Evolutionary conservation across 2,329 filamentous ascomycete genomes (phyloP).

Genomic region (Stemphylium lycopersici): DNA sequence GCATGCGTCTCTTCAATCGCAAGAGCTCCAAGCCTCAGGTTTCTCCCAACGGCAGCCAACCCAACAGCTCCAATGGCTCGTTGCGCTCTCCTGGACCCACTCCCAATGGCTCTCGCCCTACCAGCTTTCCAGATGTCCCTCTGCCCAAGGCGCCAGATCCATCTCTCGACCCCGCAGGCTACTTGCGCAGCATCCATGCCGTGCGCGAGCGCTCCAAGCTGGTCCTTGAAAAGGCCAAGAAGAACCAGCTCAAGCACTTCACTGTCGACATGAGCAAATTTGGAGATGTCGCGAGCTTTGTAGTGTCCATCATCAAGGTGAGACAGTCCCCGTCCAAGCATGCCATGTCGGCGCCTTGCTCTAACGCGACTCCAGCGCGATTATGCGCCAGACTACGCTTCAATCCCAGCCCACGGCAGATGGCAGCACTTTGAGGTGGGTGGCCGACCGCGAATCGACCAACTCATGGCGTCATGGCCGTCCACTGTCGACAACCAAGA

Average conservation of each 20-base stretch:
- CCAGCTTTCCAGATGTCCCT: slow-evolving; percentile 72
- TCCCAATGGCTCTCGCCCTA: slow-evolving; percentile 48
- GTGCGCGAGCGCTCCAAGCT: slow-evolving; percentile 80
- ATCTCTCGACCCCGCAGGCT: slow-evolving; percentile 83
- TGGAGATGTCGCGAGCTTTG: slow-evolving; percentile 79
- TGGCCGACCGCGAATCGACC: slow-evolving; percentile 73
- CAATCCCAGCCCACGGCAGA: slow-evolving; percentile 80
- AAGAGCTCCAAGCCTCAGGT: slow-evolving; percentile 53
- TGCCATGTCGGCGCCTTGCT: neutral
- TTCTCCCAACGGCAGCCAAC: slow-evolving; percentile 46
- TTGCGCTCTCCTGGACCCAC: slow-evolving; percentile 57
- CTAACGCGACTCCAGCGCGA: slow-evolving; percentile 61
- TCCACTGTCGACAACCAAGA: slow-evolving; percentile 73
- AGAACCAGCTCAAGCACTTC: slow-evolving; percentile 82
- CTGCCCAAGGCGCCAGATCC: slow-evolving; percentile 88
- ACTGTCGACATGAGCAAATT: slow-evolving; percentile 88
- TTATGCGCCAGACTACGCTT: slow-evolving; percentile 69
- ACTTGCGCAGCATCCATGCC: slow-evolving; percentile 86
- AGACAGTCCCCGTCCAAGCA: slow-evolving; percentile 23
- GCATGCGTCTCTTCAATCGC: slow-evolving; percentile 61
- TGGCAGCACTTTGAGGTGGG: slow-evolving; percentile 88
- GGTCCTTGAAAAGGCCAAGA: slow-evolving; percentile 76
- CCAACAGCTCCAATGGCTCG: slow-evolving; percentile 55
- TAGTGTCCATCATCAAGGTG: slow-evolving; percentile 95
- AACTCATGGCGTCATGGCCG: slow-evolving; percentile 73